Evolutionary conservation across 1,284 basidiomycete species (phyloP).

Genomic region (Coniferiporia weirii): DNA sequence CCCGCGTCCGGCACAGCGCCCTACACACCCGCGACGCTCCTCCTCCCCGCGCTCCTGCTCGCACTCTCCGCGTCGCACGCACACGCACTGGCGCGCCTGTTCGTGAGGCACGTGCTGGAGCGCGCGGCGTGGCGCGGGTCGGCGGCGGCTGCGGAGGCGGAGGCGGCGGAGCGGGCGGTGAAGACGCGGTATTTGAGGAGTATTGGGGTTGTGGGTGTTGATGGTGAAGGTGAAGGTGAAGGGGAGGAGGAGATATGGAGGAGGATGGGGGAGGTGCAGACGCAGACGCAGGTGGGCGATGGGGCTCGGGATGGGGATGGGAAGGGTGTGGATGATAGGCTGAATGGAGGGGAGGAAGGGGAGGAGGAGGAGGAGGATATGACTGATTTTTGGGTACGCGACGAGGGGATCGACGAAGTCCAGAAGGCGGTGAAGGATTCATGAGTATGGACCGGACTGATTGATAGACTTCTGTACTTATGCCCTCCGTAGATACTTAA

Average conservation of each 20-base stretch:
- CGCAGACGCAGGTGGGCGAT: conserved; percentile 11
- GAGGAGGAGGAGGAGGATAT: conserved; percentile 18
- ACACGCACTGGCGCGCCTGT: conserved; percentile 61
- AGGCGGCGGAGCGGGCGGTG: conserved; percentile 53
- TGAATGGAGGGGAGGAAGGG: too few species aligned
- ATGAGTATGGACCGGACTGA: conserved; percentile 25
- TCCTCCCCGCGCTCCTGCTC: conserved; percentile 66
- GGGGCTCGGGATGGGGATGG: too few species aligned
- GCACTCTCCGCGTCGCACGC: conserved; percentile 78
- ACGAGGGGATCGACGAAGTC: conserved; percentile 66
- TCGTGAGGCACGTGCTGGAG: conserved; percentile 71
- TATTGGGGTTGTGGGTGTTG: conserved; percentile 27
- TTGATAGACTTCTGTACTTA: too few species aligned
- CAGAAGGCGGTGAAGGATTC: conserved; percentile 56
- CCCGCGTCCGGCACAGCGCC: background rate
- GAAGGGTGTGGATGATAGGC: too few species aligned
- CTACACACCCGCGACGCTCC: conserved; percentile 36
- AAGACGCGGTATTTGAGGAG: conserved; percentile 58
- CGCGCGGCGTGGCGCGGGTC: conserved; percentile 70
- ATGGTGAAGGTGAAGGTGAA: conserved; percentile 19
- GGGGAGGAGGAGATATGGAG: conserved; percentile 21
- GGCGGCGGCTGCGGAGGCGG: conserved; percentile 53
- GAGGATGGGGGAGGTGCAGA: conserved; percentile 20
- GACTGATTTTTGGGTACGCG: conserved; percentile 54
- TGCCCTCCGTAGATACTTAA: too few species aligned